Conservation (phyloP, 2,329 filamentous ascomycete genomes). For the Berkeleyomyces basicola region DNA sequence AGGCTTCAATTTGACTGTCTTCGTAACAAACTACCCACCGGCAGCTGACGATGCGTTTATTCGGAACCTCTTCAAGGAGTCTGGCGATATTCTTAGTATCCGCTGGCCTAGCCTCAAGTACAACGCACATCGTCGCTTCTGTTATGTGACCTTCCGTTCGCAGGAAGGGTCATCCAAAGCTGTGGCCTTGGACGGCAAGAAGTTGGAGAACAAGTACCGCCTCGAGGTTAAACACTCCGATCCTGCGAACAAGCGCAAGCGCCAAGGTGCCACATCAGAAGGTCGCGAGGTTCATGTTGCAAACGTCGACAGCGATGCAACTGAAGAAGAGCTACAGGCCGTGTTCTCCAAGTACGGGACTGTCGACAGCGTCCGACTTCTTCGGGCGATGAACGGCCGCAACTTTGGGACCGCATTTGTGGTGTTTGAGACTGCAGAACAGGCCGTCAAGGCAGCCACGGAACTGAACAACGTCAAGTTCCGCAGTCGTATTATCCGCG, state of each 20-base stretch:
- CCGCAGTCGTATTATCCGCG: slow-evolving; percentile 48
- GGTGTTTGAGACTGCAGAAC: slow-evolving; percentile 53
- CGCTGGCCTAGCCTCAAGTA: slow-evolving; percentile 84
- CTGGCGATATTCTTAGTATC: slow-evolving; percentile 69
- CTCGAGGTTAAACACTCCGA: slow-evolving; percentile 73
- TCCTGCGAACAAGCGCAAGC: slow-evolving; percentile 58
- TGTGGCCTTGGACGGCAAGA: slow-evolving; percentile 49
- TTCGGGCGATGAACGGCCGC: slow-evolving; percentile 48
- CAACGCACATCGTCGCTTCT: slow-evolving; percentile 80
- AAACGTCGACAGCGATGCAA: slow-evolving; percentile 44
- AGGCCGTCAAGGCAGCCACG: slow-evolving; percentile 48
- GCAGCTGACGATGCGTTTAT: slow-evolving; percentile 56
- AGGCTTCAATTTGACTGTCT: slow-evolving; percentile 67
- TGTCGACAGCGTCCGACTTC: slow-evolving; percentile 55
- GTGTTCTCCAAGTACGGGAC: slow-evolving; percentile 61
- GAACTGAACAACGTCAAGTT: slow-evolving; percentile 57
- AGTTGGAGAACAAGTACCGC: slow-evolving; percentile 50
- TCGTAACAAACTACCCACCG: slow-evolving; percentile 78
- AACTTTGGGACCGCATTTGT: slow-evolving; percentile 70
- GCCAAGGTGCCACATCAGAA: slow-evolving; percentile 68
- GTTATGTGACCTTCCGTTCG: slow-evolving; percentile 79
- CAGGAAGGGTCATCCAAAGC: slow-evolving; percentile 52
- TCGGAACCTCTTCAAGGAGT: slow-evolving; percentile 50
- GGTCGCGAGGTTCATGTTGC: slow-evolving; percentile 71
- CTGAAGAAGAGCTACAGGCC: slow-evolving; percentile 51